Evolutionary conservation across 495 filamentous ascomycete species (phyloP).

Genomic region (Aspergillus affinis): DNA sequence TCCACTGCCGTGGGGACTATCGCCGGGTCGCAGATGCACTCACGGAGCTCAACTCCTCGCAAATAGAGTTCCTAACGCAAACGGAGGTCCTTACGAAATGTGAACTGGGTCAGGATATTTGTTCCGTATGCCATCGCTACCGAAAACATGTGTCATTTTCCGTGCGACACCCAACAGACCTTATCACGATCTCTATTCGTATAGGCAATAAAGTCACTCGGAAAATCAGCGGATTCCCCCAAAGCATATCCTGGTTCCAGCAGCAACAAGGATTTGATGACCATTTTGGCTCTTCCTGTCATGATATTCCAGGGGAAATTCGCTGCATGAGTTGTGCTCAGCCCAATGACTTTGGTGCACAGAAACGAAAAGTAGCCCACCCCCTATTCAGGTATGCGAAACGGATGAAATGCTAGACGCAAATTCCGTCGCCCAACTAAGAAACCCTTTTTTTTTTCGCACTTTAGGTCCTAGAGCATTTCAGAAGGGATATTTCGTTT

Average conservation of each 20-base stretch:
- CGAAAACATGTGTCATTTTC: slow-evolving; percentile 16
- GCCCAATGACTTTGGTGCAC: not conserved
- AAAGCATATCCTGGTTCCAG: slow-evolving; percentile 23
- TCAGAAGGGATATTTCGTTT: no score
- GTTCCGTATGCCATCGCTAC: slow-evolving; percentile 17
- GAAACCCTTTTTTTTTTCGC: no score
- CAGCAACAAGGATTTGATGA: slow-evolving; percentile 18
- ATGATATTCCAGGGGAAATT: slow-evolving; percentile 8
- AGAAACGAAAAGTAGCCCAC: not conserved
- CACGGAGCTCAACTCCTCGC: not conserved
- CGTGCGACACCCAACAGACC: slow-evolving; percentile 15
- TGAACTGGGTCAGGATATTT: slow-evolving; percentile 12
- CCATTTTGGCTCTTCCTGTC: slow-evolving; percentile 2
- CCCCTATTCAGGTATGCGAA: not conserved
- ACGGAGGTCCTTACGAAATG: slow-evolving; percentile 6
- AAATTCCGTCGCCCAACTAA: no score
- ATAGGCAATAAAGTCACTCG: not conserved
- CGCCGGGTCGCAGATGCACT: slow-evolving; percentile 10
- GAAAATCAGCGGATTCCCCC: slow-evolving; percentile 26
- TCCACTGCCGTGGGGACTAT: slow-evolving; percentile 19
- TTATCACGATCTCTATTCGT: slow-evolving; percentile 18
- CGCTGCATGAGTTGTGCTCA: slow-evolving; percentile 1
- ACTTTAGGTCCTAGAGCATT: no score
- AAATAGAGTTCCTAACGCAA: not conserved
- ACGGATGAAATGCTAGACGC: not conserved